Conservation (phyloP, 2,329 filamentous ascomycete species). For the Zymoseptoria ardabiliae region DNA sequence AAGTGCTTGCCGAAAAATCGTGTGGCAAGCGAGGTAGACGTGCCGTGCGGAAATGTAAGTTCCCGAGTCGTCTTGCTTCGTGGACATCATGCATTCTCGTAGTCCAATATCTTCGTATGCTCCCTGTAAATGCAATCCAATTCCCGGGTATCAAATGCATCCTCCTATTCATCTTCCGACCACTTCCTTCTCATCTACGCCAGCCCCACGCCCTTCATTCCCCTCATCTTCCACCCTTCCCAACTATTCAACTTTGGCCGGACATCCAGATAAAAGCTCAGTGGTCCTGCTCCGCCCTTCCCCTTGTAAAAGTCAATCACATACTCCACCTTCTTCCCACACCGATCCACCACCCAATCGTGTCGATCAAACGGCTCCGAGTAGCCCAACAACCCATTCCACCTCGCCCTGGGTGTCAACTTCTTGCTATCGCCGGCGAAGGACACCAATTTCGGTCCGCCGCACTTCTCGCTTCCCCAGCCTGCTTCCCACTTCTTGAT, state of each 20-base stretch:
- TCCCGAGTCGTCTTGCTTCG: too few relatives aligned
- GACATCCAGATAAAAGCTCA: conserved; percentile 60
- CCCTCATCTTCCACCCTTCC: conserved; percentile 54
- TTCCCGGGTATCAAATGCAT: too few relatives aligned
- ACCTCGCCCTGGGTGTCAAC: conserved; percentile 72
- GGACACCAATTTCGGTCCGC: conserved; percentile 72
- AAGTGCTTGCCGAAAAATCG: too few relatives aligned
- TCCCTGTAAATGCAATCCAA: too few relatives aligned
- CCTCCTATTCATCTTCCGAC: too few relatives aligned
- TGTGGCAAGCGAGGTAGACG: too few relatives aligned
- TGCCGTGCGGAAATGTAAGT: too few relatives aligned
- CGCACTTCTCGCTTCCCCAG: conserved; percentile 55
- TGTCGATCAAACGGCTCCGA: conserved; percentile 88
- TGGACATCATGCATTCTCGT: too few relatives aligned
- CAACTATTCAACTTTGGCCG: conserved; percentile 57
- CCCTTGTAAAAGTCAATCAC: conserved; percentile 98
- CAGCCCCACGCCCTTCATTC: conserved; percentile 25
- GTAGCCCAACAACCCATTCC: conserved; percentile 79
- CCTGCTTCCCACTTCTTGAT: conserved; percentile 83
- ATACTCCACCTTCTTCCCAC: conserved; percentile 79
- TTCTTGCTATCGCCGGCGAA: conserved; percentile 62
- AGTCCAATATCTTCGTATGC: too few relatives aligned
- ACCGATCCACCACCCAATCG: conserved; percentile 94
- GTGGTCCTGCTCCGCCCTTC: conserved; percentile 37
- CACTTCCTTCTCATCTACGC: conserved; percentile 4